Conservation (phyloP, 257 asterid species). For the Nicotiana benthamiana region DNA sequence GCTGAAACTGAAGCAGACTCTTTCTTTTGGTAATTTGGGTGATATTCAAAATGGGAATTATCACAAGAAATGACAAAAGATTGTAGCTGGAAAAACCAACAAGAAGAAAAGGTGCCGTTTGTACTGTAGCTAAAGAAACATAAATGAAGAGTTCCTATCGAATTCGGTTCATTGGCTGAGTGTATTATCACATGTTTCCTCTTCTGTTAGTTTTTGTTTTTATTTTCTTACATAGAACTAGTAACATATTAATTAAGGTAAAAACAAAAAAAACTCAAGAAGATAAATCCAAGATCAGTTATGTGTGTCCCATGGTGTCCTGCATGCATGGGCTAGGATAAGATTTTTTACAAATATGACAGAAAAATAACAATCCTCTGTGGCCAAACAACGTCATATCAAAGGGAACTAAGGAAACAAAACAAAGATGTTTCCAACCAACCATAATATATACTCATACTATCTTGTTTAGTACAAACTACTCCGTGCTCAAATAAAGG, state of each 20-base stretch:
- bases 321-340: slow-evolving; percentile 10
- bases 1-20: neutral
- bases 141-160: neutral
- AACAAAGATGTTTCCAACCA: neutral
- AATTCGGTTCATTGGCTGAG: neutral
- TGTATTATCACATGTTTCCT: neutral
- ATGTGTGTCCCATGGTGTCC: neutral
- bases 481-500: neutral
- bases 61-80: slow-evolving; percentile 1
- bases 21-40: neutral
- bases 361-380: neutral
- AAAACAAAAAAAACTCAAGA: neutral
- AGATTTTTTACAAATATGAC: neutral
- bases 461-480: neutral
- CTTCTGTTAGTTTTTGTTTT: neutral
- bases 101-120: neutral
- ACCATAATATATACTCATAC: neutral
- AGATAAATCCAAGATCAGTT: neutral
- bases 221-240: neutral
- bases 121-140: neutral
- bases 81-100: slow-evolving; percentile 8
- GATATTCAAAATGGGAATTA: neutral
- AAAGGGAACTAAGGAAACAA: neutral
- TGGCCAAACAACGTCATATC: neutral
- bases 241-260: neutral